Evolutionary conservation across 352 stramenopile genomes (phyloP), one percentile per base, ranked within the genome.

Genomic region (Phytopythium vexans): DNA sequence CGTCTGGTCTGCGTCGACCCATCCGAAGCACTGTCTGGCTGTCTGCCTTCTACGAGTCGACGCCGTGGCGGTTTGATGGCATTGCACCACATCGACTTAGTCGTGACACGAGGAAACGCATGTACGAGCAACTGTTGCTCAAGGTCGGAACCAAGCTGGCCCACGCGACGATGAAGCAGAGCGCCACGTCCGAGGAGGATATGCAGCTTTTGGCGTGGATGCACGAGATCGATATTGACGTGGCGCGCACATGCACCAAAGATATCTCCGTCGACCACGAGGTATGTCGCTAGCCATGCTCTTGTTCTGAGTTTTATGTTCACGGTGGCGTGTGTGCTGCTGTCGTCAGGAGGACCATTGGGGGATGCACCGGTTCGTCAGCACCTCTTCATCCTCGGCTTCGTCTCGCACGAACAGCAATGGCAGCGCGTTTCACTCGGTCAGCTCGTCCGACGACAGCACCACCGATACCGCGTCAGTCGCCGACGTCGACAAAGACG

Each of bases 191-290:
- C 4, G 48, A 54, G 27, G 77, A 90, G 34, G 65, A 76, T 27
- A 37, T 66, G 12, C 76, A 82, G n/a, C 58, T 88, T 11, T 58
- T 85, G 10, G 59, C 71, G 27, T 93, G 80, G 83, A 75, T 93
- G 8, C 76, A 77, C 14, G 80, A 93, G 62, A 93, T 93, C 39
- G 83, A 93, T 52, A 75, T 91, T 9, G 83, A 93, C 58, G 83
- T 93, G 15, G 70, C 76, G 6, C 77, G 82, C 8, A 93, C 82
- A 10, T 89, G 78, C 56, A 70, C 82, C 54, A 83, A 75, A 21
- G 72, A 69, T 10, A 78, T 80, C 5, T 76, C 87, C 44, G 68
- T 53, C 27, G 60, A 62, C 12, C 62, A 68, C n/a, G 50, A 58
- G 39, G 62, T 74, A 54, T 11, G 51, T 56, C 21, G 21, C 21